Conservation (phyloP, 306 rosid species). For the Citrullus colocynthis region DNA sequence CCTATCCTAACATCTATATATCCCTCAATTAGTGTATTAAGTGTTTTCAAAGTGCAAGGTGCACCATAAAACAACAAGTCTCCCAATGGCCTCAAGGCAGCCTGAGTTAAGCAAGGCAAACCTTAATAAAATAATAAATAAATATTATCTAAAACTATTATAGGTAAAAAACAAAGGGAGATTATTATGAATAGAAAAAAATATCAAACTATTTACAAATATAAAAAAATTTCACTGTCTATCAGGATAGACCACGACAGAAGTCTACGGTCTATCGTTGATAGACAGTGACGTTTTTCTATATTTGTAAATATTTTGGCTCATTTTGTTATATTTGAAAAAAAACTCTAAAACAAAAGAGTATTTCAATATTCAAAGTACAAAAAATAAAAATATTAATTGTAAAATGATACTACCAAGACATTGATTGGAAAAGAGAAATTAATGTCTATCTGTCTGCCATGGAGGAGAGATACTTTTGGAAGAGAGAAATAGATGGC, state of each 20-base stretch:
- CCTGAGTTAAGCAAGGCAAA: not conserved
- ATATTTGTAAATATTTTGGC: too few relatives aligned
- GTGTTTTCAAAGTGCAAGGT: not conserved
- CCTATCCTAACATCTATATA: not conserved
- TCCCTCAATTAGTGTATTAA: not conserved
- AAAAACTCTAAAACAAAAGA: not conserved
- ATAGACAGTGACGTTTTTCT: too few relatives aligned
- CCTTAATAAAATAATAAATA: not conserved
- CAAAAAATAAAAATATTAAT: not conserved
- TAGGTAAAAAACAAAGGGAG: not conserved
- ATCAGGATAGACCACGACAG: too few relatives aligned
- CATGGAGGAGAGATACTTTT: too few relatives aligned
- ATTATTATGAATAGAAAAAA: too few relatives aligned
- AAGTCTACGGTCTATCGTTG: too few relatives aligned
- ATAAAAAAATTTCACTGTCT: too few relatives aligned
- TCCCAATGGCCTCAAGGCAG: not conserved
- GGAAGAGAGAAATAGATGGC: not conserved
- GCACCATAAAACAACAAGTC: not conserved
- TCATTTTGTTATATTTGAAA: too few relatives aligned
- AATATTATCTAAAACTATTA: not conserved
- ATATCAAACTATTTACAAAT: too few relatives aligned
- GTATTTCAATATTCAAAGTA: not conserved
- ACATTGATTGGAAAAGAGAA: not conserved
- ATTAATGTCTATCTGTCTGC: too few relatives aligned
- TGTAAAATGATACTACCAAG: not conserved